Percentiles rank a stretch among this genome's conserved stretches.
Evolutionary conservation across 2,329 filamentous ascomycete genomes (phyloP).

Genomic region (Penicillium corylophilum): DNA sequence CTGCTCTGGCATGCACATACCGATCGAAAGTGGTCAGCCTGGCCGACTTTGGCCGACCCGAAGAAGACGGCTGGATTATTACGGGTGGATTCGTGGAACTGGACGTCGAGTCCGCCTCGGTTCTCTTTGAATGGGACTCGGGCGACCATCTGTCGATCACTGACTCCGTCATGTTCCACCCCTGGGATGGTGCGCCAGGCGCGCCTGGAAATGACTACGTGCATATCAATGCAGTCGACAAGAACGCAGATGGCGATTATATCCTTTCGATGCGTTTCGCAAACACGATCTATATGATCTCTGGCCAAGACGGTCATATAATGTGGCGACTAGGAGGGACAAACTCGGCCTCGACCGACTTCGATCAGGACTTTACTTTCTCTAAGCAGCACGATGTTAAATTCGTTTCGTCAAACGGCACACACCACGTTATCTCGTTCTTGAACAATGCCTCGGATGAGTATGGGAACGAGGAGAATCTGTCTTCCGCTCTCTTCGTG

Average conservation of each 20-base stretch:
- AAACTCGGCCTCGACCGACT: constrained; percentile 15
- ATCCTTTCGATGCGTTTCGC: constrained; percentile 37
- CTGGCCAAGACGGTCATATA: constrained; percentile 30
- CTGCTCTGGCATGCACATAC: constrained; percentile 25
- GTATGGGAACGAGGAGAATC: constrained; percentile 13
- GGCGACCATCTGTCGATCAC: constrained; percentile 24
- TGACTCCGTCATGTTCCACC: constrained; percentile 4
- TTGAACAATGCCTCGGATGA: constrained; percentile 34
- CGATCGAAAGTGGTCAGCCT: constrained; percentile 14
- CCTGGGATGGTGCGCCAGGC: not conserved
- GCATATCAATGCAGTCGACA: constrained; percentile 40
- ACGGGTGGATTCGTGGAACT: constrained; percentile 33
- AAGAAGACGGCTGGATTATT: constrained; percentile 21
- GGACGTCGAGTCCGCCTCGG: constrained; percentile 27
- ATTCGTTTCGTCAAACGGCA: constrained; percentile 26
- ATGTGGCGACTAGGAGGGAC: constrained; percentile 38
- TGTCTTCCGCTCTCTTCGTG: constrained; percentile 28
- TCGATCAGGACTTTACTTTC: constrained; percentile 31
- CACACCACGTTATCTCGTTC: constrained; percentile 28
- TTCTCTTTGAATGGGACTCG: constrained; percentile 32
- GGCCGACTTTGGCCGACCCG: constrained; percentile 20
- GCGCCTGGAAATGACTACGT: constrained; percentile 28
- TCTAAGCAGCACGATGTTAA: constrained; percentile 38
- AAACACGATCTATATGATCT: constrained; percentile 37
- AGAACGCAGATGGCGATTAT: constrained; percentile 35